phyloP scores from a whole-genome alignment of 2,329 filamentous ascomycete genomes.

The Fusarium chlamydosporum region DNA sequence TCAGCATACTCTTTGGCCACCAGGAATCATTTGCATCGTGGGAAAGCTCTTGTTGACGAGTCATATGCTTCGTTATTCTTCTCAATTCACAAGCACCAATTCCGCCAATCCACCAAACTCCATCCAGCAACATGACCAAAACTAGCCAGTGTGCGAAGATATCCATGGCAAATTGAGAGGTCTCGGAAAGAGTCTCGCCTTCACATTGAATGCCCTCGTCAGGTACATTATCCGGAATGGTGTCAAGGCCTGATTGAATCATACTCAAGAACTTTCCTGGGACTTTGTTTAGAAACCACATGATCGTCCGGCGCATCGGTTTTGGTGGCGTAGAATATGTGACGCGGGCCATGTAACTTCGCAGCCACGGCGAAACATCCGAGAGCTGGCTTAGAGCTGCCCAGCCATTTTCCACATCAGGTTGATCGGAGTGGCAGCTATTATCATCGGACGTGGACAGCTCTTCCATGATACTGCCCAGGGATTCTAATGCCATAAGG shows the following conservation, averaged over 20 bases:
- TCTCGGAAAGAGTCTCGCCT: conserved; percentile 1
- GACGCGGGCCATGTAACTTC: conserved; percentile 40
- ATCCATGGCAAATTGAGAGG: conserved; percentile 52
- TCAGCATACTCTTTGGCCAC: conserved; percentile 58
- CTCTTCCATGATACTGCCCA: conserved; percentile 27
- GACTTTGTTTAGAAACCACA: conserved; percentile 59
- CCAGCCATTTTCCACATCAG: conserved; percentile 2
- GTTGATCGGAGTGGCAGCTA: neutral
- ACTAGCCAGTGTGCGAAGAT: conserved; percentile 60
- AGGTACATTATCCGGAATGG: conserved; percentile 20
- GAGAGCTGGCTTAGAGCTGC: conserved; percentile 6
- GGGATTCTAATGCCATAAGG: conserved; percentile 19
- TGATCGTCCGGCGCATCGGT: conserved; percentile 56
- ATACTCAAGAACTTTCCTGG: conserved; percentile 54
- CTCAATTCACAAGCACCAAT: conserved; percentile 56
- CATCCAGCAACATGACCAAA: conserved; percentile 56
- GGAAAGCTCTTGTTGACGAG: conserved; percentile 14
- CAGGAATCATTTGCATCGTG: conserved; percentile 34
- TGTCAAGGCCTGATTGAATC: conserved; percentile 53
- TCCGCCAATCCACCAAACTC: conserved; percentile 59
- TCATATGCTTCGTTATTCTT: conserved; percentile 45
- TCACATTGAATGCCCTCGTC: neutral
- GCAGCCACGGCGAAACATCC: conserved; percentile 37
- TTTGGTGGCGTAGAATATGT: conserved; percentile 50
- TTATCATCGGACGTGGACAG: conserved; percentile 7